Evolutionary conservation across 2,329 filamentous ascomycete species (phyloP).

Genomic region (Colletotrichum tofieldiae): DNA sequence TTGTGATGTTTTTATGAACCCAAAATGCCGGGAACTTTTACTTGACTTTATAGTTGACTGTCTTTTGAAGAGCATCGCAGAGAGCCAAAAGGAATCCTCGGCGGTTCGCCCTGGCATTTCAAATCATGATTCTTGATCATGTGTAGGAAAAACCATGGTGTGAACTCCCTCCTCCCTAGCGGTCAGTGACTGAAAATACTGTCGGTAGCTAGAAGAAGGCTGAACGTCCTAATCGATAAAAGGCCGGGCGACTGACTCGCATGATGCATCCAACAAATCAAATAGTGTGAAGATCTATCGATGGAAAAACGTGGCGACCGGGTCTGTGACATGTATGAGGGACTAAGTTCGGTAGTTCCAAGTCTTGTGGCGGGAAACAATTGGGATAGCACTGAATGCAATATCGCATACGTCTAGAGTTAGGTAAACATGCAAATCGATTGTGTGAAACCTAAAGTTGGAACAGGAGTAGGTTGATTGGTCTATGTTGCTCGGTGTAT

Average conservation of each 20-base stretch:
- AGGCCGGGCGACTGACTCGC: conserved; percentile 7
- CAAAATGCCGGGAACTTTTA: neutral
- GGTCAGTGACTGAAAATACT: conserved; percentile 9
- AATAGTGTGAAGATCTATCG: conserved; percentile 43
- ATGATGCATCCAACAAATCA: conserved; percentile 22
- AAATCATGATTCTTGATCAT: conserved; percentile 18
- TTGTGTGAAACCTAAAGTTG: conserved; percentile 32
- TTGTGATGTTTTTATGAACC: no score
- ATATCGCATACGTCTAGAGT: neutral
- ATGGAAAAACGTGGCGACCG: conserved; percentile 43
- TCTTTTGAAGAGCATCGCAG: rapidly evolving
- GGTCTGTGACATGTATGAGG: conserved; percentile 28
- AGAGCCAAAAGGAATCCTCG: neutral
- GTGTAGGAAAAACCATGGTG: neutral
- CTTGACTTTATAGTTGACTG: conserved; percentile 4
- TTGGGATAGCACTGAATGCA: neutral
- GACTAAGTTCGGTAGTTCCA: neutral
- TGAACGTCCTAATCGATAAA: neutral
- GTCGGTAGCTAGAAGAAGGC: conserved; percentile 2
- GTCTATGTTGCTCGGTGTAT: conserved; percentile 10
- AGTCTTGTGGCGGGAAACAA: neutral
- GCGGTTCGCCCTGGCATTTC: neutral
- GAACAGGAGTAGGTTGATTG: conserved; percentile 13
- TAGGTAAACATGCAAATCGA: conserved; percentile 5
- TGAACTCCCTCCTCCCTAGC: conserved; percentile 12